Conservation (phyloP, 2,329 filamentous ascomycete species). For the Gyromitra esculenta region DNA sequence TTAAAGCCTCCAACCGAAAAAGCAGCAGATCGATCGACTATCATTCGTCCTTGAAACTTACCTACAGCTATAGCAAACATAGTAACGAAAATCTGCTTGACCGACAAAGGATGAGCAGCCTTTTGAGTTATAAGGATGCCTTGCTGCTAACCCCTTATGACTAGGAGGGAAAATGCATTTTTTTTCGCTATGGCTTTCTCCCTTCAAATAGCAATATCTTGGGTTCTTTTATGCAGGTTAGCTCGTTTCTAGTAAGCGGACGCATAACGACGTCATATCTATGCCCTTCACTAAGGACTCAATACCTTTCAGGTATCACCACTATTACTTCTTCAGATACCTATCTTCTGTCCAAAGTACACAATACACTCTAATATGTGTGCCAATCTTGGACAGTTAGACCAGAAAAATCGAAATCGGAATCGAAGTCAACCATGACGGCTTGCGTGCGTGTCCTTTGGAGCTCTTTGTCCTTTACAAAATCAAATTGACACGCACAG, state of each 20-base stretch:
- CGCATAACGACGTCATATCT: conserved; percentile 44
- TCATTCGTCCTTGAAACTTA: conserved; percentile 19
- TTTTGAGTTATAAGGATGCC: not conserved
- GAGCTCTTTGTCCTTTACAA: conserved; percentile 26
- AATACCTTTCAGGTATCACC: conserved; percentile 8
- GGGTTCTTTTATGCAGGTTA: conserved; percentile 6
- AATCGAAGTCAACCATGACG: not conserved
- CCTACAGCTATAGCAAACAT: not conserved
- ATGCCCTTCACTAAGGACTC: conserved; percentile 9
- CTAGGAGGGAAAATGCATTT: not conserved
- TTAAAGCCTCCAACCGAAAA: conserved; percentile 28
- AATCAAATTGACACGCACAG: conserved; percentile 11
- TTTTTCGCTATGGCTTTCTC: not conserved
- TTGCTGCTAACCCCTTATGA: not conserved
- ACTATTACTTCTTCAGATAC: not conserved
- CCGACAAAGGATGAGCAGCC: conserved; percentile 8
- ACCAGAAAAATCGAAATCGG: not conserved
- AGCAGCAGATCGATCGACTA: conserved; percentile 39
- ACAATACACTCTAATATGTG: conserved; percentile 12
- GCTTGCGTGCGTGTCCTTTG: conserved; percentile 5
- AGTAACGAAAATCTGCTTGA: conserved; percentile 8
- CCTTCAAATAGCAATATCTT: conserved; percentile 13
- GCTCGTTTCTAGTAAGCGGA: conserved; percentile 24
- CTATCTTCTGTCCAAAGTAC: not conserved
- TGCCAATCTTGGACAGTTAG: conserved; percentile 12